Conservation (phyloP, 2,329 filamentous ascomycete species). For the Thielaviopsis musarum region DNA sequence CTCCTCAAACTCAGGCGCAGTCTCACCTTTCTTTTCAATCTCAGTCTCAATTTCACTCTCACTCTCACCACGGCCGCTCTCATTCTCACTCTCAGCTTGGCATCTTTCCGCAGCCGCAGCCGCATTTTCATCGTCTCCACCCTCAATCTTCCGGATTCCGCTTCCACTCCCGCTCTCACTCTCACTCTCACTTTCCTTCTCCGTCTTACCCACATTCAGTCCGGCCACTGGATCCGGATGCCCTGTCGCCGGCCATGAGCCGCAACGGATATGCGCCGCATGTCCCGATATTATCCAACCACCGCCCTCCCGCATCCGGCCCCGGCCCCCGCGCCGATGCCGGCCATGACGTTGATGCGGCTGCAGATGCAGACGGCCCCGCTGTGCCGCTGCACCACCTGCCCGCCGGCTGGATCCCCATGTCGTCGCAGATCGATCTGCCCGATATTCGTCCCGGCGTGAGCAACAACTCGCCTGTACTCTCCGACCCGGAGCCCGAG, state of each 20-base stretch:
- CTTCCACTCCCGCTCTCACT: not conserved
- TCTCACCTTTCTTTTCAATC: not conserved
- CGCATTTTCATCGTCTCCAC: not conserved
- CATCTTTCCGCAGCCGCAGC: not conserved
- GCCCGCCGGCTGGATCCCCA: conserved; percentile 9
- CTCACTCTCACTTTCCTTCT: not conserved
- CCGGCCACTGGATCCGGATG: not conserved
- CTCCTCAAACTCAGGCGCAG: too few relatives aligned
- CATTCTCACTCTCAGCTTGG: not conserved
- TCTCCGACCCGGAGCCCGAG: not conserved
- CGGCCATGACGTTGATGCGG: not conserved
- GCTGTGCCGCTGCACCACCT: not conserved
- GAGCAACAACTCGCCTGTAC: not conserved
- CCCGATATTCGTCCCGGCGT: conserved; percentile 7
- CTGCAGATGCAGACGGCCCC: not conserved
- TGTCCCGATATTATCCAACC: not conserved
- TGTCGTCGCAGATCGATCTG: conserved; percentile 10
- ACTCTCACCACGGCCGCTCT: not conserved
- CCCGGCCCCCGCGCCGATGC: not conserved
- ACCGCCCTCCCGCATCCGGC: not conserved
- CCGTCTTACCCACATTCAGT: not conserved
- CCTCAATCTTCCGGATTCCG: not conserved
- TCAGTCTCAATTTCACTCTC: not conserved
- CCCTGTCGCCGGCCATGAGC: conserved; percentile 5
- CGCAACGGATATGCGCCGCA: conserved; percentile 3